phyloP scores from a whole-genome alignment of 345 rosid genomes.

The Syzygium jambos region DNA sequence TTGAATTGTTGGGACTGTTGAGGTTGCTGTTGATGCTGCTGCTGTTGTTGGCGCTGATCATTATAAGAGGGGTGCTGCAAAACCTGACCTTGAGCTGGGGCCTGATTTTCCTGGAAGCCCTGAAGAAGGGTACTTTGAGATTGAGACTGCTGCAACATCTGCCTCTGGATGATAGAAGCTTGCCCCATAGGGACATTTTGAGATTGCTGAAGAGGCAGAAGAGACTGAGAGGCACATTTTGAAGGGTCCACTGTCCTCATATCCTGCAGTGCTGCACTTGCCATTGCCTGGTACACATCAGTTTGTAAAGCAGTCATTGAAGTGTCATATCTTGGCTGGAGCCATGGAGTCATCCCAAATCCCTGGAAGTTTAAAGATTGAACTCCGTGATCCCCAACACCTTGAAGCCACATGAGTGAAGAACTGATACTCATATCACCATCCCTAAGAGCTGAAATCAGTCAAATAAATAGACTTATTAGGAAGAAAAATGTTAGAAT shows the following conservation, averaged over 20 bases:
- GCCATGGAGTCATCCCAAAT: slow-evolving; percentile 30
- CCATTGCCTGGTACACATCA: slow-evolving; percentile 40
- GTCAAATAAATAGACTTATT: neutral
- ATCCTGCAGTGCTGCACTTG: slow-evolving; percentile 40
- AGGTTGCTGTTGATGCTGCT: slow-evolving; percentile 11
- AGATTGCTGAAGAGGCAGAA: slow-evolving; percentile 26
- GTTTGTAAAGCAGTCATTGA: slow-evolving; percentile 26
- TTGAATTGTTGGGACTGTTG: slow-evolving; percentile 21
- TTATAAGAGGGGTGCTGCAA: slow-evolving; percentile 19
- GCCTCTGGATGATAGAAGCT: slow-evolving; percentile 23
- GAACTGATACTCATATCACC: slow-evolving; percentile 25
- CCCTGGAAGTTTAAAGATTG: slow-evolving; percentile 35
- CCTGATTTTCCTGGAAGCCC: slow-evolving; percentile 21
- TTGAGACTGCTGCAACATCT: slow-evolving; percentile 22
- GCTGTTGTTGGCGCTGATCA: slow-evolving; percentile 26
- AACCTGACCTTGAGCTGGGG: slow-evolving; percentile 23
- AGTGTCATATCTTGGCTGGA: slow-evolving; percentile 32
- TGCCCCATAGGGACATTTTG: slow-evolving; percentile 11
- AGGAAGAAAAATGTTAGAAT: neutral
- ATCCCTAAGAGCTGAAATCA: slow-evolving; percentile 17
- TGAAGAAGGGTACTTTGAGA: slow-evolving; percentile 17
- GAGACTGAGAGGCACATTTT: slow-evolving; percentile 25
- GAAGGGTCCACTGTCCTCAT: slow-evolving; percentile 29
- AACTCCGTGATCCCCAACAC: slow-evolving; percentile 30
- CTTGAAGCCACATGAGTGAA: slow-evolving; percentile 41